phyloP scores from a whole-genome alignment of 345 rosid genomes.

The Cardamine chenopodiifolia region DNA sequence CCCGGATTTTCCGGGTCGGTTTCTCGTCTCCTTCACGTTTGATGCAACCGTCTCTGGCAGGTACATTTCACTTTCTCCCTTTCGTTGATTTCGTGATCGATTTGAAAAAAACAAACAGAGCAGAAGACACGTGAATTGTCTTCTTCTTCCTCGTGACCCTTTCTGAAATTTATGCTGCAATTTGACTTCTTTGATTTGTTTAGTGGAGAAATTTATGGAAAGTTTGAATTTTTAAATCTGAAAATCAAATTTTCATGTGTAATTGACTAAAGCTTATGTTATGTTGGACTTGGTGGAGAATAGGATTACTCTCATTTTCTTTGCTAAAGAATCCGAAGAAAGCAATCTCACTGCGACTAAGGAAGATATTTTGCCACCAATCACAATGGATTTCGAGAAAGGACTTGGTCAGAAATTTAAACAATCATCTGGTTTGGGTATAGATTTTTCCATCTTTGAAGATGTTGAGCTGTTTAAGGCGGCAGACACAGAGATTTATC shows the following conservation, averaged over 20 bases:
- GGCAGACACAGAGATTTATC: constrained; percentile 57
- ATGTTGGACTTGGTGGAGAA: constrained; percentile 20
- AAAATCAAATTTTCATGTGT: background rate
- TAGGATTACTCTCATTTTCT: constrained; percentile 79
- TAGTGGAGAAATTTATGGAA: background rate
- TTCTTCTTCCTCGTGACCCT: constrained; percentile 4
- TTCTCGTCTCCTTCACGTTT: constrained; percentile 77
- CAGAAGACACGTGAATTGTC: constrained; percentile 23
- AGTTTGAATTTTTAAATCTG: background rate
- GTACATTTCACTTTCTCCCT: constrained; percentile 42
- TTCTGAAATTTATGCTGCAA: background rate
- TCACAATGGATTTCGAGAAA: constrained; percentile 61
- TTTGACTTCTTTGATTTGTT: constrained; percentile 4
- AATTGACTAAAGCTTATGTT: background rate
- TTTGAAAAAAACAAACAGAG: constrained; percentile 4
- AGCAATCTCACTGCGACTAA: constrained; percentile 64
- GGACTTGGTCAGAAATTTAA: constrained; percentile 89
- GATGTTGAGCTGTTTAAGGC: constrained; percentile 56
- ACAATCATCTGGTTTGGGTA: constrained; percentile 77
- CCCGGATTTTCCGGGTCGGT: constrained; percentile 59
- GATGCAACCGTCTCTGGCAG: constrained; percentile 88
- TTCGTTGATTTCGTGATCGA: constrained; percentile 11
- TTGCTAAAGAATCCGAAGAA: constrained; percentile 76
- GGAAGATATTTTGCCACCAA: constrained; percentile 60
- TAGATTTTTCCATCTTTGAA: constrained; percentile 65